A percentile compares a stretch with the other conserved stretches of the same genome.
phyloP scores from a whole-genome alignment of 345 rosid genomes.

The Euphorbia tirucalli region DNA sequence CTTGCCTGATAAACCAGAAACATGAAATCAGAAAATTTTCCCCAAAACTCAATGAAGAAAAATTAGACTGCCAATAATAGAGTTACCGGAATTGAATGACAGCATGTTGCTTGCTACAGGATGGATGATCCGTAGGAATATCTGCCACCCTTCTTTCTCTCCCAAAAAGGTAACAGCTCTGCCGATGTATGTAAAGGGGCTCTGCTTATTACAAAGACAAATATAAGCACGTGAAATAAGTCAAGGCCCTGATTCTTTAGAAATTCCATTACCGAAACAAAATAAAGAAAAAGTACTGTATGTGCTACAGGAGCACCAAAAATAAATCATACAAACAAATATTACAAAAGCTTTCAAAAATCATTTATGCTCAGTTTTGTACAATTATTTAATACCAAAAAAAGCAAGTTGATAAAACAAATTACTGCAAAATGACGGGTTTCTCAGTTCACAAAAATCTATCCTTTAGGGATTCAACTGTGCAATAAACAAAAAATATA shows the following conservation, averaged over 20 bases:
- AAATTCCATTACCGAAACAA: constrained; percentile 3
- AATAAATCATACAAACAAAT: background rate
- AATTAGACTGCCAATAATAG: constrained; percentile 18
- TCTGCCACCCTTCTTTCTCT: constrained; percentile 94
- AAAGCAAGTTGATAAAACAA: background rate
- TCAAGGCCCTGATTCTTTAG: constrained; percentile 4
- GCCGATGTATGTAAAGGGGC: constrained; percentile 92
- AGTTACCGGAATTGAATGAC: constrained; percentile 80
- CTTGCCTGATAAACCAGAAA: constrained; percentile 53
- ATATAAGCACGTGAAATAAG: constrained; percentile 1
- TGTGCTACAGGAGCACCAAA: background rate
- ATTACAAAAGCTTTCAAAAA: too few relatives aligned
- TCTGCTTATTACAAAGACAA: constrained; percentile 46
- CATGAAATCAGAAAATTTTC: constrained; percentile 17
- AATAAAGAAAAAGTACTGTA: background rate
- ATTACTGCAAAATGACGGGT: background rate
- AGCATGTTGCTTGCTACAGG: constrained; percentile 99
- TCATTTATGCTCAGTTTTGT: background rate
- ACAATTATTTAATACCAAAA: background rate
- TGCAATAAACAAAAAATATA: background rate
- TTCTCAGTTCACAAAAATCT: background rate
- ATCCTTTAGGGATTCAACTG: background rate
- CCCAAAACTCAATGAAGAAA: background rate
- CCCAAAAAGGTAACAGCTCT: constrained; percentile 93
- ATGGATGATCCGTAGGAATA: constrained; percentile 95